Conservation (phyloP, 1,284 basidiomycete genomes). For the Peniophora sp. region DNA sequence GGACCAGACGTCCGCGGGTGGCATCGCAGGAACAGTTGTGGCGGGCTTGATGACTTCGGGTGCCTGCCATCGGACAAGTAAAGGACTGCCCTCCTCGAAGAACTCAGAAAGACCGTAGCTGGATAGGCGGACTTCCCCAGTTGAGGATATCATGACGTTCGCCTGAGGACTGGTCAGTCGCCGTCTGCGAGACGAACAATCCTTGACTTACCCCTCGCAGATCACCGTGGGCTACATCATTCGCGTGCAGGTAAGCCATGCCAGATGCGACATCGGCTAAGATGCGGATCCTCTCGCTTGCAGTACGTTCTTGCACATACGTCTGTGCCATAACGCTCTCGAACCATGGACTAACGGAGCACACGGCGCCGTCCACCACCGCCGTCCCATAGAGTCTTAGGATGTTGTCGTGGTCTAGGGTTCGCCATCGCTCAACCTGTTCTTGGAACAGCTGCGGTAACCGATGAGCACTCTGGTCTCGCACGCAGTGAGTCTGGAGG, state of each 20-base stretch:
- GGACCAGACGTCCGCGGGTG: constrained; percentile 35
- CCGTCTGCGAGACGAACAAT: not conserved
- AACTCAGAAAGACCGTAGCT: constrained; percentile 35
- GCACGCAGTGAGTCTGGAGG: not conserved
- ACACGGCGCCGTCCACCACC: constrained; percentile 25
- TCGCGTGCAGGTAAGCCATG: constrained; percentile 34
- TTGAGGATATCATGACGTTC: constrained; percentile 30
- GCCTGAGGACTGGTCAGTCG: constrained; percentile 18
- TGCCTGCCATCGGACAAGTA: constrained; percentile 29
- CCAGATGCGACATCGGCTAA: constrained; percentile 31
- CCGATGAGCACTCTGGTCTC: constrained; percentile 24
- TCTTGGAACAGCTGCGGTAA: constrained; percentile 14
- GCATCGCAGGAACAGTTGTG: constrained; percentile 21
- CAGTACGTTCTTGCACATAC: constrained; percentile 25
- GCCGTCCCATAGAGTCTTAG: constrained; percentile 32
- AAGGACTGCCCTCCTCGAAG: constrained; percentile 23
- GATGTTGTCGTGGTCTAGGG: constrained; percentile 31
- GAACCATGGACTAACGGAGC: constrained; percentile 39
- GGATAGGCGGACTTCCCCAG: constrained; percentile 27
- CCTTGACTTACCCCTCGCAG: constrained; percentile 29
- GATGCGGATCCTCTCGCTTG: constrained; percentile 26
- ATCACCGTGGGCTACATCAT: constrained; percentile 36
- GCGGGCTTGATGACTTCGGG: constrained; percentile 23
- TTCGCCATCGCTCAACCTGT: constrained; percentile 36
- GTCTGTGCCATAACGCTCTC: constrained; percentile 27